phyloP scores from a whole-genome alignment of 83 land plant species.

The Thuja plicata region DNA sequence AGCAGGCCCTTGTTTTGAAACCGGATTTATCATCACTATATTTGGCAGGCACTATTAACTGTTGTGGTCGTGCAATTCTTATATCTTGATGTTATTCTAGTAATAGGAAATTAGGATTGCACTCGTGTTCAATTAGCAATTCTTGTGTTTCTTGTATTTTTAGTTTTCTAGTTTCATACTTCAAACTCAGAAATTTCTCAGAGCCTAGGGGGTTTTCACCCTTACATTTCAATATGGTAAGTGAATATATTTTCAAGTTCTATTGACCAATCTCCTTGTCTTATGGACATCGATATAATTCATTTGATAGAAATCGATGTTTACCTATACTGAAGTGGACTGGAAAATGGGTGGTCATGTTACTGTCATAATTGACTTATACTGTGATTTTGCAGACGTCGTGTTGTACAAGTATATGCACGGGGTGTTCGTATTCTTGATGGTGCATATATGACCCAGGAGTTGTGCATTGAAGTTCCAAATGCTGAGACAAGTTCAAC shows the following conservation, averaged over 20 bases:
- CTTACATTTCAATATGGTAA: neutral
- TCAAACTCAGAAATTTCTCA: neutral
- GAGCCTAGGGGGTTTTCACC: neutral
- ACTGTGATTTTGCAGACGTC: conserved; percentile 50
- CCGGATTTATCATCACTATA: neutral
- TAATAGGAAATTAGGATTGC: neutral
- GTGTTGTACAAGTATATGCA: conserved; percentile 87
- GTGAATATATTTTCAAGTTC: neutral
- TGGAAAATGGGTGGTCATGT: neutral
- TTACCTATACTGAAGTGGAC: neutral
- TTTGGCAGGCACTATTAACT: neutral
- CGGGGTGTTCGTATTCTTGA: conserved; percentile 92
- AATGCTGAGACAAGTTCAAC: conserved; percentile 35
- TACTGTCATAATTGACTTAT: neutral
- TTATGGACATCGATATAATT: neutral
- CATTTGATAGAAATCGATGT: neutral
- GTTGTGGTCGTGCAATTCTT: neutral
- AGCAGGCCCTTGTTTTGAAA: neutral
- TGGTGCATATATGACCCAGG: conserved; percentile 90
- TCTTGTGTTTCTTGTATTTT: neutral
- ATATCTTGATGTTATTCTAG: neutral
- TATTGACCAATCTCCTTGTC: neutral
- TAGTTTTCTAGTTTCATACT: neutral
- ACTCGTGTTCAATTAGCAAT: neutral
- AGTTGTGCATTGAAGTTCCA: conserved; percentile 51